phyloP scores from a whole-genome alignment of 163 green algal genomes.

The Prototheca wickerhamii region DNA sequence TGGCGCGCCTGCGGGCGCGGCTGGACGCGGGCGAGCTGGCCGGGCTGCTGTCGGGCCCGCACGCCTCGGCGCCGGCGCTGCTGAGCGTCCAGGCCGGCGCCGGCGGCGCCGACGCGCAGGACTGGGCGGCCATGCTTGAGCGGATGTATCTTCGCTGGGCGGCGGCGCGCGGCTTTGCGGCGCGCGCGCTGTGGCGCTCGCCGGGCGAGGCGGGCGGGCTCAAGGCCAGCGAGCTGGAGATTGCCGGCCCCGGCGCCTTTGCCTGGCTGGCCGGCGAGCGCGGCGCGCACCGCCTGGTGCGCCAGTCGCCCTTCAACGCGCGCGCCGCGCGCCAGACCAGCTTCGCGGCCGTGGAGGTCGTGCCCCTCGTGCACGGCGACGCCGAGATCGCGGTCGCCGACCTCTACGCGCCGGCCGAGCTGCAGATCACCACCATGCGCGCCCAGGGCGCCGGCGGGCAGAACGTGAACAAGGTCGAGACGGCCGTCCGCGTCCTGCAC shows the following conservation, averaged over 20 bases:
- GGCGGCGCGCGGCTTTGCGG: constrained; percentile 38
- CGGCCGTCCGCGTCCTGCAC: constrained; percentile 88
- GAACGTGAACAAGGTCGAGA: constrained; percentile 90
- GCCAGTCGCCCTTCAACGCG: constrained; percentile 89
- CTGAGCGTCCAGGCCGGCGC: constrained; percentile 72
- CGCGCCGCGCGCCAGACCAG: constrained; percentile 85
- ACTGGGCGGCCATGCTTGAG: constrained; percentile 91
- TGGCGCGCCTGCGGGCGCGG: constrained; percentile 11
- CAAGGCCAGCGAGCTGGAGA: constrained; percentile 72
- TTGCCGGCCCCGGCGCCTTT: constrained; percentile 77
- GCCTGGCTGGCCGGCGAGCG: constrained; percentile 69
- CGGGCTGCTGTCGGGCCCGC: constrained; percentile 63
- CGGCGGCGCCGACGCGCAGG: constrained; percentile 79
- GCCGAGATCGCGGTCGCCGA: constrained; percentile 33
- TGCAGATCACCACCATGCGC: constrained; percentile 89
- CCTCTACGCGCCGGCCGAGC: constrained; percentile 61
- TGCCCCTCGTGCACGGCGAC: constrained; percentile 63
- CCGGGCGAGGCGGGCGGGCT: constrained; percentile 84
- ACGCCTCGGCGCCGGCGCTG: constrained; percentile 54
- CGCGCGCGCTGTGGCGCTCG: constrained; percentile 27
- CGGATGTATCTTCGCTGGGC: constrained; percentile 80
- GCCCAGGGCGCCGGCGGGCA: constrained; percentile 84
- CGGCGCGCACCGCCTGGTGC: constrained; percentile 89
- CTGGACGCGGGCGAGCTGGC: constrained; percentile 58
- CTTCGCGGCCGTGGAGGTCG: constrained; percentile 94